Base-by-base conservation (phyloP, 78 protist genomes). In the Acrasis kona region DNA sequence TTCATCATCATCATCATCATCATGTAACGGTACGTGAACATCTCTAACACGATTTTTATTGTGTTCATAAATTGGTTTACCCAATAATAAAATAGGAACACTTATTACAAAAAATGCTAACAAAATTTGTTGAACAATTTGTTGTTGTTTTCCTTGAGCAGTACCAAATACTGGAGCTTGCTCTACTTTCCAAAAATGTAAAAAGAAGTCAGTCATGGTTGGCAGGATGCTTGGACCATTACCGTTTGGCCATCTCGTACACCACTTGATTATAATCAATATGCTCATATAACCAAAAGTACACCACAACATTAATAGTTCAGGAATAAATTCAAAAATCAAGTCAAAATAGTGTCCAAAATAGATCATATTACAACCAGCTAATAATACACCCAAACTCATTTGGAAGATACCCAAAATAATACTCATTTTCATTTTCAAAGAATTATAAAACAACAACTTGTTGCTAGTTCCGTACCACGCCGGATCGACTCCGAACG, bases 361-460 rank as follows among this genome's bases (percentile, higher is more conserved):
- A 77, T 93, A 78, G 40, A 93, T 57, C 68, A 78, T 71, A 84
- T 98, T 97, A 72, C 83, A 42, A 19, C 84, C 34, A 32, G 76
- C 34, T 65, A 97, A 87, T 70, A 80, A 0, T 35, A 97, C 70
- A 30, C 99, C 99, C 30, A 93, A 35, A 38, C 74, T 0, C 99
- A 98, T 97, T 80, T 93, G 99, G 39, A 74, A 9, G 39, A 98
- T 95, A 34, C 99, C 99, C 34, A 93, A 12, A 19, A 98, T 30
- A 29, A 98, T 83, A 37, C 99, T 81, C 32, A 92, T 8, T 87
- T 98, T 98, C 99, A 98, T 98, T 84, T 98, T 98, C 96, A 91
- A 81, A 32, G 98, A 91, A 87, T 98, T 97, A 89, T 77, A 71
- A 85, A 80, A 94, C 37, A 67, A 76, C 75, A 97, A 87, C 70